These are phyloP conservation scores for Fusarium mundagurra DNA, from an alignment of 2,329 filamentous ascomycete genomes.

Conservation along the genomic window DNA sequence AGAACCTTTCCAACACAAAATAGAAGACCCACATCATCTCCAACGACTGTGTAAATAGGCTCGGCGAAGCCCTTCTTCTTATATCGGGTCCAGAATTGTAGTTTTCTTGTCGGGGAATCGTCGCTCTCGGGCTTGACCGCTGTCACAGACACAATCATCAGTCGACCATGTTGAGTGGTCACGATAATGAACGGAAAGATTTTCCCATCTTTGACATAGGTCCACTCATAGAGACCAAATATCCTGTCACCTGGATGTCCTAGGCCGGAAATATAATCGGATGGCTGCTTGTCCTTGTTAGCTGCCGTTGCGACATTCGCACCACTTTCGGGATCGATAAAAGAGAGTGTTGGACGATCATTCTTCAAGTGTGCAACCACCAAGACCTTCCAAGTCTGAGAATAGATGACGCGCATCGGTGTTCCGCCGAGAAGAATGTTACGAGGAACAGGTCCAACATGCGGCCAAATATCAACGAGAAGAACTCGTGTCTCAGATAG, in stretches of 20 bases:
- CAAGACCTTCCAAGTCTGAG: constrained; percentile 60
- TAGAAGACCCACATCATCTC: constrained; percentile 65
- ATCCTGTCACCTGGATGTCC: constrained; percentile 68
- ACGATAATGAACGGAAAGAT: constrained; percentile 72
- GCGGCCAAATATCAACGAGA: constrained; percentile 61
- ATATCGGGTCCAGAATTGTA: constrained; percentile 65
- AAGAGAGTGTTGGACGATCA: constrained; percentile 60
- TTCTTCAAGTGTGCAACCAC: constrained; percentile 61
- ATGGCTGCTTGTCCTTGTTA: constrained; percentile 53
- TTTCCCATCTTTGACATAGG: constrained; percentile 64
- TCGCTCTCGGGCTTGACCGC: constrained; percentile 18
- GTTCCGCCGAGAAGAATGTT: constrained; percentile 58
- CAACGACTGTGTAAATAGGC: constrained; percentile 66
- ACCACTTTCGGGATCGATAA: constrained; percentile 67
- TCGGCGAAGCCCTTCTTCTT: constrained; percentile 56
- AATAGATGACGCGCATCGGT: constrained; percentile 65
- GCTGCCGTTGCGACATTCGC: constrained; percentile 58
- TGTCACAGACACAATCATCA: constrained; percentile 66
- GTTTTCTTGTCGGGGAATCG: constrained; percentile 24
- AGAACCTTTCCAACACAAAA: constrained; percentile 64
- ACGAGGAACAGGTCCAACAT: constrained; percentile 59
- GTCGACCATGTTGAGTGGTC: constrained; percentile 62
- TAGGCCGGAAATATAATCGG: constrained; percentile 65
- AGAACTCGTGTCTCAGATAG: constrained; percentile 61
- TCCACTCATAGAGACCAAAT: constrained; percentile 71